phyloP scores from a whole-genome alignment of 129 eudicot species.

The Artemisia annua region DNA sequence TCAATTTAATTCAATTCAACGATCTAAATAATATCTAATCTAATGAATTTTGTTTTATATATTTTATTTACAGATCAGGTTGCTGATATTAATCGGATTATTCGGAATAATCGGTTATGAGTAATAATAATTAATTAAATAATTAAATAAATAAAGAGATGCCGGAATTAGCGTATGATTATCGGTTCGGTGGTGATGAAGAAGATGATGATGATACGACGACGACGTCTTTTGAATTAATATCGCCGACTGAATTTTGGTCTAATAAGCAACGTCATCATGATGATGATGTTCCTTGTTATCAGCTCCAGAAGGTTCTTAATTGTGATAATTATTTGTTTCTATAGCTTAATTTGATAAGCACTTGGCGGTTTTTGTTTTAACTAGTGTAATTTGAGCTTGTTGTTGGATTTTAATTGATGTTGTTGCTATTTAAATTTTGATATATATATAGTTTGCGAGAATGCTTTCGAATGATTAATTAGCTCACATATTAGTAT shows the following conservation, averaged over 20 bases:
- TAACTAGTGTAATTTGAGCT: too few species aligned
- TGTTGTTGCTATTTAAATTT: not conserved
- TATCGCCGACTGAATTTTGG: conserved; percentile 71
- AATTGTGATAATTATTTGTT: conserved; percentile 15
- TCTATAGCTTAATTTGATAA: not conserved
- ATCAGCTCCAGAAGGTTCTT: conserved; percentile 91
- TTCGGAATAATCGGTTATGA: too few species aligned
- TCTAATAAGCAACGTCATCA: conserved; percentile 76
- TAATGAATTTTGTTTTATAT: too few species aligned
- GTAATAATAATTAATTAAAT: not conserved
- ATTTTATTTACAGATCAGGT: too few species aligned
- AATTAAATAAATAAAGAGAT: conserved; percentile 34
- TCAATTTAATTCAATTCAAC: too few species aligned
- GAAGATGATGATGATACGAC: conserved; percentile 6
- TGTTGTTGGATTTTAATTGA: conserved; percentile 22
- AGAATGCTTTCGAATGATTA: not conserved
- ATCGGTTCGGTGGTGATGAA: conserved; percentile 33
- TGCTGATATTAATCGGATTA: too few species aligned
- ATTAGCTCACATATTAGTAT: conserved; percentile 12
- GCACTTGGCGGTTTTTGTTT: too few species aligned
- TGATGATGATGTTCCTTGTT: conserved; percentile 61
- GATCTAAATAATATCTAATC: too few species aligned
- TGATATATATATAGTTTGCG: not conserved
- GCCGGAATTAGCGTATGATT: conserved; percentile 70
- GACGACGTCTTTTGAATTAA: conserved; percentile 53